Conservation (phyloP, 805 yeast genomes). For the Cyberlindnera bimundalis region DNA sequence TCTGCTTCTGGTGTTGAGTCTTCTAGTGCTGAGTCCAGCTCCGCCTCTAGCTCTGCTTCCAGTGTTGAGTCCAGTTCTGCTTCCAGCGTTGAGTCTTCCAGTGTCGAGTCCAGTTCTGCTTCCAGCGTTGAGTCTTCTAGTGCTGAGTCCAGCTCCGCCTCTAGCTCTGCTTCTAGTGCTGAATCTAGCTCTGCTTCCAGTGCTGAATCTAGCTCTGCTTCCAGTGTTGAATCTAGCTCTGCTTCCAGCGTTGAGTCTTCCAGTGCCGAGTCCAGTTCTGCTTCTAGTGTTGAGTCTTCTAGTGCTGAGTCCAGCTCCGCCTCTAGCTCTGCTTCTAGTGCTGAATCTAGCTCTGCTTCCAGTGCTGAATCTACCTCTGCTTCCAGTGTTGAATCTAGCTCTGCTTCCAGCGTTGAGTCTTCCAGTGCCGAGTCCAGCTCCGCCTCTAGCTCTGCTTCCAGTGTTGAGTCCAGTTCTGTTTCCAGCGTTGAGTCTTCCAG, state of each 20-base stretch:
- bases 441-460: no score
- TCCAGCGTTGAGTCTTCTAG: not conserved
- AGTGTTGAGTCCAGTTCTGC: not conserved
- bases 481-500: no score
- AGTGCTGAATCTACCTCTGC: not conserved
- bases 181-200: no score
- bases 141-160: not conserved
- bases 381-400: not conserved
- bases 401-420: not conserved
- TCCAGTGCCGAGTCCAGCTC: not conserved
- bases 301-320: not conserved
- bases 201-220: not conserved
- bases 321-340: not conserved
- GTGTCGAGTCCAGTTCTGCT: not conserved
- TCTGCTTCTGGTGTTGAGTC: not conserved
- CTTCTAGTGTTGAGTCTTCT: not conserved
- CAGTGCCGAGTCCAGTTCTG: not conserved
- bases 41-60: not conserved
- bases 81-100: not conserved
- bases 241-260: not conserved
- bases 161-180: no score
- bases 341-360: no score
- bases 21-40: no score
- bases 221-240: not conserved
- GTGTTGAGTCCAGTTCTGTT: no score